Conservation (phyloP, 1,284 basidiomycete species). For the Tilletia horrida region DNA sequence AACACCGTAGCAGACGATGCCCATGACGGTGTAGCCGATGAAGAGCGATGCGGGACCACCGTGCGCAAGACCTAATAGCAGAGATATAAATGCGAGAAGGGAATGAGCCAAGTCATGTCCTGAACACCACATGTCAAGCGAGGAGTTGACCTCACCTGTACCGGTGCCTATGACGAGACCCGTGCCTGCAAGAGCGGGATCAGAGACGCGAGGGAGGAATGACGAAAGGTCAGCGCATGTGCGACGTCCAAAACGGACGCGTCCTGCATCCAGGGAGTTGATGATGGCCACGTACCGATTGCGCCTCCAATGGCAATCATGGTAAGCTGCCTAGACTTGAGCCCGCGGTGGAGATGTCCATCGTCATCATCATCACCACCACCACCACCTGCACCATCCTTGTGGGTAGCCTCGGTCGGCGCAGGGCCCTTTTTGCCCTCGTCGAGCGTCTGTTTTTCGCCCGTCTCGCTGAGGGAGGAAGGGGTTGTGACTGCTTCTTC, state of each 20-base stretch:
- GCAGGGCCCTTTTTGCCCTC: background rate
- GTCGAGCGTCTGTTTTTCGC: no score
- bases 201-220: background rate
- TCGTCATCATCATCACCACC: constrained; percentile 25
- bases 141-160: constrained; percentile 31
- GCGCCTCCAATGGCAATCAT: constrained; percentile 60
- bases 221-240: no score
- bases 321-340: constrained; percentile 62
- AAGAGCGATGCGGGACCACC: constrained; percentile 59
- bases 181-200: constrained; percentile 60
- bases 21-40: constrained; percentile 56
- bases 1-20: constrained; percentile 29
- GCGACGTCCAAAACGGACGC: no score
- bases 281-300: constrained; percentile 24
- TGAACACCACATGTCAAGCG: background rate
- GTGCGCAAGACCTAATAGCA: constrained; percentile 48
- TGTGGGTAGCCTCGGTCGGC: background rate
- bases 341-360: constrained; percentile 49
- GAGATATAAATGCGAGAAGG: background rate
- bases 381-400: background rate
- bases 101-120: no score
- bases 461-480: background rate
- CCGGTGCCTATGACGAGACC: constrained; percentile 71
- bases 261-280: no score
- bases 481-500: no score